Evolutionary conservation across 257 asterid species (phyloP).

Genomic region (Jaltomata sinuosa): DNA sequence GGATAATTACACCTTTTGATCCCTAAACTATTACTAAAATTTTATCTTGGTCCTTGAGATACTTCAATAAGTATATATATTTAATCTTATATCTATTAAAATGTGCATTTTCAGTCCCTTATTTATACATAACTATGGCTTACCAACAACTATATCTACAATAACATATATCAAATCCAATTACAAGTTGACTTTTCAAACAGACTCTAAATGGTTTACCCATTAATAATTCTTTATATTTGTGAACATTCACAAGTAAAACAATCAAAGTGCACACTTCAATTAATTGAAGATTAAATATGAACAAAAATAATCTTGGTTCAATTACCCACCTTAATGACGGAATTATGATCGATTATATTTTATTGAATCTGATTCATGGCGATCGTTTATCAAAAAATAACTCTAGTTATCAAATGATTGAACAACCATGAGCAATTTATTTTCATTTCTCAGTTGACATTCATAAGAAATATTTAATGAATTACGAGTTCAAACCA

Average conservation of each 20-base stretch:
- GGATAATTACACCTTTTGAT: neutral
- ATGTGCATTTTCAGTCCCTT: neutral
- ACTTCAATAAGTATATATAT: neutral
- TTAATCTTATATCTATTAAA: neutral
- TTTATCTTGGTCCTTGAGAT: neutral
- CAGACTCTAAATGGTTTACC: no score
- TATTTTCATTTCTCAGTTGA: neutral
- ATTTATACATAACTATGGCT: neutral
- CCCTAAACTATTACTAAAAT: neutral
- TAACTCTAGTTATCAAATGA: no score
- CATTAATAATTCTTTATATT: neutral
- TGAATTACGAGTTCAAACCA: neutral
- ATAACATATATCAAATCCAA: no score
- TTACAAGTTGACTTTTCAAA: no score
- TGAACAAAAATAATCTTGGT: no score
- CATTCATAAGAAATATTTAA: neutral
- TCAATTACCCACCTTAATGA: no score
- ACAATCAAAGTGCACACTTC: neutral
- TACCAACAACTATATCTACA: neutral
- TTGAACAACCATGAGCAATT: neutral
- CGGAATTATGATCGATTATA: no score
- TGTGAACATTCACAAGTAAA: neutral
- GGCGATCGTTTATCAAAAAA: no score
- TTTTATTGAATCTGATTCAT: no score
- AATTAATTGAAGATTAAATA: no score